Percentiles rank a stretch among this genome's conserved stretches.
phyloP scores from a whole-genome alignment of 2,329 filamentous ascomycete genomes.

The Teratosphaeria pseudoeucalypti region DNA sequence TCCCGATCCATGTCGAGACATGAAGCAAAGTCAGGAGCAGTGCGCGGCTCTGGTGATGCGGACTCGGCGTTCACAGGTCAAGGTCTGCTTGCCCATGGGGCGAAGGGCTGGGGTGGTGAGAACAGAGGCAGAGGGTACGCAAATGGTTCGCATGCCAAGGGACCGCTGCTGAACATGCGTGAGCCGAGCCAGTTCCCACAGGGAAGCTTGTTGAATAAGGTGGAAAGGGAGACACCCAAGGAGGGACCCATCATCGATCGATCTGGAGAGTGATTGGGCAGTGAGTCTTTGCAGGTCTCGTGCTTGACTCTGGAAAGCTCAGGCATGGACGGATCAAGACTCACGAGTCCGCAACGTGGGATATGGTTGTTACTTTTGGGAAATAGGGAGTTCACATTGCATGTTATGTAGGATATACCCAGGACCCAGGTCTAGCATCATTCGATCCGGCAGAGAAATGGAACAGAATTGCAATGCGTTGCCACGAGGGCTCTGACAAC shows the following conservation, averaged over 20 bases:
- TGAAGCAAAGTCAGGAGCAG: conserved; percentile 1
- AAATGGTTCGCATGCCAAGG: conserved; percentile 34
- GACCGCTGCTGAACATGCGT: conserved; percentile 35
- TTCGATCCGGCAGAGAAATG: not conserved
- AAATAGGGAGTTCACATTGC: not conserved
- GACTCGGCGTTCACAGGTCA: conserved; percentile 33
- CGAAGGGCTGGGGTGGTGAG: conserved; percentile 29
- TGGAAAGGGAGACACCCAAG: conserved; percentile 23
- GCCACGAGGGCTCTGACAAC: not conserved
- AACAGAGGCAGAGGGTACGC: conserved; percentile 35
- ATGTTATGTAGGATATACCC: not conserved
- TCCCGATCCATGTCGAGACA: conserved; percentile 7
- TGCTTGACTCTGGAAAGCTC: not conserved
- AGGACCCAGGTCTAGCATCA: not conserved
- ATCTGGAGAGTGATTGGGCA: not conserved
- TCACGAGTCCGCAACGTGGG: not conserved
- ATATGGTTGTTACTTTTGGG: not conserved
- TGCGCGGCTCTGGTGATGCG: conserved; percentile 1
- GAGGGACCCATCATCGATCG: conserved; percentile 30
- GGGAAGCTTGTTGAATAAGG: conserved; percentile 39
- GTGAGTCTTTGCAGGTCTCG: not conserved
- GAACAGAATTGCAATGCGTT: not conserved
- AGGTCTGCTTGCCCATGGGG: conserved; percentile 32
- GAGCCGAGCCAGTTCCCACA: conserved; percentile 34
- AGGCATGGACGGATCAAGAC: not conserved